Evolutionary conservation across 2,329 filamentous ascomycete genomes (phyloP).

Genomic region (Penicillium freii): DNA sequence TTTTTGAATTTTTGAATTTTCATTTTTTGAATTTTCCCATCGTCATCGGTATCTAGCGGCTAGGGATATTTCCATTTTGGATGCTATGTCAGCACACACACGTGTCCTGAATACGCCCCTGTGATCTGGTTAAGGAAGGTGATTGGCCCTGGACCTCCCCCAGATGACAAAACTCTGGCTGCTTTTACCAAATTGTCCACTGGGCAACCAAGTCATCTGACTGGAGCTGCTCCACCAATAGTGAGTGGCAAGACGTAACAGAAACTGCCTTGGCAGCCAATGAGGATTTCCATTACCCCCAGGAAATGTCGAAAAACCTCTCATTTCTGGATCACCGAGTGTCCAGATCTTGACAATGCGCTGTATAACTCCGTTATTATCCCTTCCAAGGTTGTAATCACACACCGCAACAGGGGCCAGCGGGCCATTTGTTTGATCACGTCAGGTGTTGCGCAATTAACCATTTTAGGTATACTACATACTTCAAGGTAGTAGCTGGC

Average conservation of each 20-base stretch:
- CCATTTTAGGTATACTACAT: background rate
- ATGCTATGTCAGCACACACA: conserved; percentile 14
- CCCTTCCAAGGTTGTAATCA: background rate
- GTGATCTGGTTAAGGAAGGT: background rate
- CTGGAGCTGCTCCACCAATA: conserved; percentile 18
- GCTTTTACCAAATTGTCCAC: conserved; percentile 18
- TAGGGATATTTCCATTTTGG: background rate
- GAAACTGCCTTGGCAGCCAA: conserved; percentile 35
- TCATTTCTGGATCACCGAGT: conserved; percentile 9
- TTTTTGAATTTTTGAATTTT: conserved; percentile 1
- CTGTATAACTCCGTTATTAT: background rate
- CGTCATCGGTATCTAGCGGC: conserved; percentile 17
- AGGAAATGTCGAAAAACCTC: conserved; percentile 23
- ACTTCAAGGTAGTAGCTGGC: background rate
- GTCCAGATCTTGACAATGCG: conserved; percentile 14
- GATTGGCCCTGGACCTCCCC: background rate
- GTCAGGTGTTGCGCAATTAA: background rate
- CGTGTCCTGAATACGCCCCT: background rate
- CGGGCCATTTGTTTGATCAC: background rate
- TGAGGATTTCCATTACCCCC: conserved; percentile 32
- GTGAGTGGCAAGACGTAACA: conserved; percentile 37
- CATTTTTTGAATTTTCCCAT: conserved; percentile 1
- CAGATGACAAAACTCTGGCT: background rate
- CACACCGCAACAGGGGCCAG: conserved; percentile 3
- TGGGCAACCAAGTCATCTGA: conserved; percentile 34